Percentiles rank a stretch among this genome's conserved stretches.
Evolutionary conservation across 352 stramenopile species (phyloP).

Genomic region (Phytophthora meadii): DNA sequence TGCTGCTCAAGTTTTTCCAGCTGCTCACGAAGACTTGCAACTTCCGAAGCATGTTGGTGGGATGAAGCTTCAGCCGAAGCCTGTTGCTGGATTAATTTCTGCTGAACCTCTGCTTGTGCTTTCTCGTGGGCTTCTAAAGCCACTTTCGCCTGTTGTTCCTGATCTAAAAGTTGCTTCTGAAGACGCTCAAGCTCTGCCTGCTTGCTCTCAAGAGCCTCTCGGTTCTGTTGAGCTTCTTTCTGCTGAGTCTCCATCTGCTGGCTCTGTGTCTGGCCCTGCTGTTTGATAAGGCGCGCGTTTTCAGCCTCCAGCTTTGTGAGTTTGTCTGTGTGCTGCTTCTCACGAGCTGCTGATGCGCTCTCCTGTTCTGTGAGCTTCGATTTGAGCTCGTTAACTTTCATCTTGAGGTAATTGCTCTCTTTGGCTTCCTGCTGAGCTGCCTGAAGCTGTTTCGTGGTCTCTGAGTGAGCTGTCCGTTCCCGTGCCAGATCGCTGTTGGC

Average conservation of each 20-base stretch:
- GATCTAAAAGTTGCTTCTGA: conserved; percentile 26
- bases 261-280: conserved; percentile 31
- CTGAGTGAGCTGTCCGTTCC: conserved; percentile 24
- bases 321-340: conserved; percentile 32
- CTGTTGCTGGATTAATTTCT: conserved; percentile 19
- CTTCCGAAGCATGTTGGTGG: conserved; percentile 13
- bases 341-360: conserved; percentile 14
- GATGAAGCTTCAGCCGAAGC: conserved; percentile 11
- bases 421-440: conserved; percentile 51
- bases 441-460: conserved; percentile 35
- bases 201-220: conserved; percentile 37
- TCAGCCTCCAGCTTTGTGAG: conserved; percentile 36
- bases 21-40: conserved; percentile 24
- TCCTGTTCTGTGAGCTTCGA: conserved; percentile 49
- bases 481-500: conserved; percentile 32
- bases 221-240: conserved; percentile 31
- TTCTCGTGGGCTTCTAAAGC: conserved; percentile 13
- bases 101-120: conserved; percentile 12
- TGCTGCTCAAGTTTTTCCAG: conserved; percentile 29
- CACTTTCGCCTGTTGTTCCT: conserved; percentile 20
- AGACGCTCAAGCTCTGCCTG: conserved; percentile 29
- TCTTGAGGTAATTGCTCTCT: conserved; percentile 62
- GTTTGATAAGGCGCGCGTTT: conserved; percentile 28
- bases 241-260: conserved; percentile 31
- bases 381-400: conserved; percentile 61